Conservation (phyloP, 768 basidiomycete genomes). For the Pisolithus marmoratus region DNA sequence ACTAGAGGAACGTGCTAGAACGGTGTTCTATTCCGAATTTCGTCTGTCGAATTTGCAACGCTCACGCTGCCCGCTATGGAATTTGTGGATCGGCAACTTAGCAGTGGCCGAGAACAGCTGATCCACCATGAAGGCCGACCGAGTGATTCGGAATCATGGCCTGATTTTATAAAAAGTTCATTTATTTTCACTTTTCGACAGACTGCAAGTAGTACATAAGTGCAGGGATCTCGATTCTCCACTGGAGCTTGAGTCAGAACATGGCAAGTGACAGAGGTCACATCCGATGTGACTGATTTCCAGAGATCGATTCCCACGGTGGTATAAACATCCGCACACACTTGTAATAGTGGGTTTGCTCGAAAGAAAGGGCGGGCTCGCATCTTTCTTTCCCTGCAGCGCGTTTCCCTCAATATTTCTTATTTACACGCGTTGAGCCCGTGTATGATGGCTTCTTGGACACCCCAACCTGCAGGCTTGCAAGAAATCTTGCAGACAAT, state of each 20-base stretch:
- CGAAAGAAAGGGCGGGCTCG: constrained; percentile 9
- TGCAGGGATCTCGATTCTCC: too few relatives aligned
- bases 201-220: too few relatives aligned
- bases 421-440: constrained; percentile 22
- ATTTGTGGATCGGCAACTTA: too few relatives aligned
- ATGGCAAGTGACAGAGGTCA: neutral
- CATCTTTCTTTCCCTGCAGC: constrained; percentile 25
- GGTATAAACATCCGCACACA: constrained; percentile 32
- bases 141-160: too few relatives aligned
- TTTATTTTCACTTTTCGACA: too few relatives aligned
- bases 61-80: neutral
- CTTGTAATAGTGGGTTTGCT: constrained; percentile 3
- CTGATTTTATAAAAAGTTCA: too few relatives aligned
- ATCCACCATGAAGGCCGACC: too few relatives aligned
- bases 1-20: neutral
- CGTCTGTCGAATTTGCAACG: neutral
- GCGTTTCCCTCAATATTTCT: constrained; percentile 18
- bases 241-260: neutral
- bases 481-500: constrained; percentile 91
- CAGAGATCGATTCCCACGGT: constrained; percentile 31
- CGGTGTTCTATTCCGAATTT: neutral
- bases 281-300: constrained; percentile 22
- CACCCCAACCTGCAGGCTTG: constrained; percentile 78
- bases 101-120: too few relatives aligned
- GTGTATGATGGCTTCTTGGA: constrained; percentile 66